Conservation (phyloP, 768 basidiomycete species). For the Hydnum rufescens region DNA sequence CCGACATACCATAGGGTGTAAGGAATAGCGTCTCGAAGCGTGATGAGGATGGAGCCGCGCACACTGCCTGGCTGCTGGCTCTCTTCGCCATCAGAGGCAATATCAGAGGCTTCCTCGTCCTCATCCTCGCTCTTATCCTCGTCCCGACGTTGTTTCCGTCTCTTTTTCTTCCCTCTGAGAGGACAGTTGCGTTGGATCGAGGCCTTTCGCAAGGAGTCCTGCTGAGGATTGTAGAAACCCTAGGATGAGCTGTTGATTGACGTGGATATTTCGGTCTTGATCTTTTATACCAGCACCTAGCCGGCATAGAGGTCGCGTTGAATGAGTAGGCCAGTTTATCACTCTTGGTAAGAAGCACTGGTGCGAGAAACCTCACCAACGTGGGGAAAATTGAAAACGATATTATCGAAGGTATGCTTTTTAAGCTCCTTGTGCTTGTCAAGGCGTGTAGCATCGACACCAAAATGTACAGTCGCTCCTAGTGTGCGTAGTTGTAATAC, state of each 20-base stretch:
- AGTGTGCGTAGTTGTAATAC: slow-evolving; percentile 32
- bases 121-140: slow-evolving; percentile 28
- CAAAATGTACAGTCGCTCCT: slow-evolving; percentile 58
- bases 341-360: background rate
- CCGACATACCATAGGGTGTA: slow-evolving; percentile 63
- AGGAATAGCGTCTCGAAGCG: slow-evolving; percentile 66
- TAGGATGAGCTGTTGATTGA: slow-evolving; percentile 70
- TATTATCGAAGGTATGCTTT: slow-evolving; percentile 46
- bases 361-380: slow-evolving; percentile 62
- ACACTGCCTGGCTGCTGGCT: no score
- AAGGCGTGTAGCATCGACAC: slow-evolving; percentile 65
- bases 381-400: slow-evolving; percentile 95
- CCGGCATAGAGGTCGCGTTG: background rate
- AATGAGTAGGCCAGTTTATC: background rate
- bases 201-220: slow-evolving; percentile 35
- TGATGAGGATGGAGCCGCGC: slow-evolving; percentile 67
- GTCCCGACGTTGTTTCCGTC: slow-evolving; percentile 20
- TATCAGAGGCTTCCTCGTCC: slow-evolving; percentile 9
- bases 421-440: slow-evolving; percentile 39
- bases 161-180: slow-evolving; percentile 24
- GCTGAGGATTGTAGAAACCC: slow-evolving; percentile 62
- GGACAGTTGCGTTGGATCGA: slow-evolving; percentile 25
- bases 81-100: no score
- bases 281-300: slow-evolving; percentile 57
- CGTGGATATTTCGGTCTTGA: slow-evolving; percentile 79